Percentiles rank a stretch among this genome's conserved stretches.
phyloP scores from a whole-genome alignment of 1,284 basidiomycete species.

The Meira nashicola region DNA sequence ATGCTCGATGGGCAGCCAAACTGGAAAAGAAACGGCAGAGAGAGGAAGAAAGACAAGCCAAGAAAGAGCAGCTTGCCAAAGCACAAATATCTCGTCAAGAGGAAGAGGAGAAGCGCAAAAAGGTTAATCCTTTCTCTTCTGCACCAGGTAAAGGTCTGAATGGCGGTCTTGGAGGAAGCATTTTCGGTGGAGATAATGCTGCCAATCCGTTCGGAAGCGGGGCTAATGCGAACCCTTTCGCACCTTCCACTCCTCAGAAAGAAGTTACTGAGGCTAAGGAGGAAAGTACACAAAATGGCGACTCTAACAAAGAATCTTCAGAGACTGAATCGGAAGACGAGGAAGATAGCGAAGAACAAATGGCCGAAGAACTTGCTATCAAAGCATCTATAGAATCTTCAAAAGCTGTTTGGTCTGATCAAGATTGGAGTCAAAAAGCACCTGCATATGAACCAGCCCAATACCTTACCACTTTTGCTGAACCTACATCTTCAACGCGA shows the following conservation, averaged over 20 bases:
- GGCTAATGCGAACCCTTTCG: constrained; percentile 23
- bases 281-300: constrained; percentile 3
- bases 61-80: constrained; percentile 20
- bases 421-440: constrained; percentile 29
- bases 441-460: constrained; percentile 30
- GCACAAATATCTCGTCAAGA: constrained; percentile 23
- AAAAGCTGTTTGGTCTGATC: constrained; percentile 10
- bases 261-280: background rate
- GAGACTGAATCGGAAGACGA: constrained; percentile 19
- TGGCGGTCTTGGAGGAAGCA: constrained; percentile 20
- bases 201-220: background rate
- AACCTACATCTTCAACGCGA: constrained; percentile 33
- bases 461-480: constrained; percentile 48
- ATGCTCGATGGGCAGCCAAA: constrained; percentile 50
- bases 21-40: constrained; percentile 38
- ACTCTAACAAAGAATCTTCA: constrained; percentile 16
- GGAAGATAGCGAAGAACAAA: constrained; percentile 33
- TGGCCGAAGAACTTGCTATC: constrained; percentile 48
- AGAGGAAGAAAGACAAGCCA: constrained; percentile 13
- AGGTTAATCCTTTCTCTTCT: constrained; percentile 31
- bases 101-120: constrained; percentile 28
- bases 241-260: background rate
- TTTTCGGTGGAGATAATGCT: constrained; percentile 25
- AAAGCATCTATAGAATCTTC: constrained; percentile 37
- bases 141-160: background rate